A percentile compares a stretch with the other conserved stretches of the same genome.
phyloP scores from a whole-genome alignment of 1,284 basidiomycete genomes.

The Flammula alnicola region DNA sequence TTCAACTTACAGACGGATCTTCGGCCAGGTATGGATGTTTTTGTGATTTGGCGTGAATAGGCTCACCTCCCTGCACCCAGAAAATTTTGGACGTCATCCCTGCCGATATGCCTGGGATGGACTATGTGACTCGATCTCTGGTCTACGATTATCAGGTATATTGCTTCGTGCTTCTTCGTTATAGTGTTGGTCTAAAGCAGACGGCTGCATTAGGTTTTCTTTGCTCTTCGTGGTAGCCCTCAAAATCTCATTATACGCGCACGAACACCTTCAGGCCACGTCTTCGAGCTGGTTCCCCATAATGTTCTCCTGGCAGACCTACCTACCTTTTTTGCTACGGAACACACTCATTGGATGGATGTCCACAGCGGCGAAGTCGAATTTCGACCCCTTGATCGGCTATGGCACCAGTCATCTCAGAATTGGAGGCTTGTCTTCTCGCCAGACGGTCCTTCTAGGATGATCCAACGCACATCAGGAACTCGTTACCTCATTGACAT shows the following conservation, averaged over 20 bases:
- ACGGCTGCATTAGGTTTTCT: constrained; percentile 24
- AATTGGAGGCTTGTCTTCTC: constrained; percentile 12
- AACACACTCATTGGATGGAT: constrained; percentile 46
- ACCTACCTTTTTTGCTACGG: constrained; percentile 37
- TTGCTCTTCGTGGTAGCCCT: constrained; percentile 30
- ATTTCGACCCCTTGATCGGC: constrained; percentile 39
- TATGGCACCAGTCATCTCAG: constrained; percentile 21
- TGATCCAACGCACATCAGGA: neutral
- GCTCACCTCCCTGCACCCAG: constrained; percentile 24
- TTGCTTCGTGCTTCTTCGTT: constrained; percentile 20
- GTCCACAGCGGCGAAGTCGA: constrained; percentile 35
- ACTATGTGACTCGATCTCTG: constrained; percentile 33
- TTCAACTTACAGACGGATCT: constrained; percentile 36
- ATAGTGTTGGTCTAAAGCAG: neutral
- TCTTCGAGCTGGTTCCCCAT: constrained; percentile 43
- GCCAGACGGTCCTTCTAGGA: constrained; percentile 22
- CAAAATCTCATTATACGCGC: constrained; percentile 36
- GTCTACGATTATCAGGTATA: constrained; percentile 13
- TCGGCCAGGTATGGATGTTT: constrained; percentile 26
- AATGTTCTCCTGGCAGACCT: constrained; percentile 39
- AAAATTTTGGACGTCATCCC: constrained; percentile 42
- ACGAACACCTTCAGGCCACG: constrained; percentile 11
- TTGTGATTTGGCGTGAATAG: neutral
- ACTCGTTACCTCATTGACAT: constrained; percentile 11
- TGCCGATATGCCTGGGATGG: constrained; percentile 37